phyloP scores from a whole-genome alignment of 108 stramenopile genomes.

The Fistulifera pelliculosa region DNA sequence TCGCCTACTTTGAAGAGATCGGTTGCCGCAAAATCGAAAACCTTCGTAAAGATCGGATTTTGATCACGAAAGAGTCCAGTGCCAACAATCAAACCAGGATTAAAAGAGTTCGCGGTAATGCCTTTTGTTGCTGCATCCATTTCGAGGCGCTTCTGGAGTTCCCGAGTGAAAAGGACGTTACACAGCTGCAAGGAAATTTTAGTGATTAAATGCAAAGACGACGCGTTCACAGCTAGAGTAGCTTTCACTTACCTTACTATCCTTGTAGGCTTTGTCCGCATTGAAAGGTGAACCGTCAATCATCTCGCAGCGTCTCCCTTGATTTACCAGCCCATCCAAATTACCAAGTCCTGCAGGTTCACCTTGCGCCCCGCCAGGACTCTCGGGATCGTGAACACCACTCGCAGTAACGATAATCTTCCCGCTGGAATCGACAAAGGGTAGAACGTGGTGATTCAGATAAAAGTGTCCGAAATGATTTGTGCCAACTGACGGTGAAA shows the following conservation, averaged over 20 bases:
- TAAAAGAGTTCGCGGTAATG: constrained; percentile 66
- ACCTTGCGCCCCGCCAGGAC: constrained; percentile 76
- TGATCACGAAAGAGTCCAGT: constrained; percentile 85
- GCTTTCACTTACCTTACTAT: constrained; percentile 37
- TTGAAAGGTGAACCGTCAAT: constrained; percentile 76
- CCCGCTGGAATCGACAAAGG: constrained; percentile 31
- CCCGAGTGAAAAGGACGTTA: constrained; percentile 79
- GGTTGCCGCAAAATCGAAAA: constrained; percentile 62
- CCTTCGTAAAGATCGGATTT: constrained; percentile 65
- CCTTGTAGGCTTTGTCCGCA: constrained; percentile 89
- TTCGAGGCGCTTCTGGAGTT: constrained; percentile 55
- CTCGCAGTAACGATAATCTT: constrained; percentile 77
- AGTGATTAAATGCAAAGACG: background rate
- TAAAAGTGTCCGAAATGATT: constrained; percentile 98
- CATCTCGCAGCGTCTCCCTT: constrained; percentile 67
- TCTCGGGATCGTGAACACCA: constrained; percentile 80
- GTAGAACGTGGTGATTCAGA: constrained; percentile 65
- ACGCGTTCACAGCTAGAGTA: background rate
- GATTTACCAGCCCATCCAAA: constrained; percentile 55
- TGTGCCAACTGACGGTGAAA: constrained; percentile 57
- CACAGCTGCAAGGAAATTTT: constrained; percentile 36
- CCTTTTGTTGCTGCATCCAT: constrained; percentile 21
- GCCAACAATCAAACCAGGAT: constrained; percentile 73
- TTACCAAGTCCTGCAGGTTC: constrained; percentile 64
- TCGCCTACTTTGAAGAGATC: constrained; percentile 60